A percentile compares a stretch with the other conserved stretches of the same genome.
These are phyloP conservation scores for Trichaptum fuscoviolaceum DNA, from an alignment of 768 basidiomycete genomes.

Conservation along the genomic window DNA sequence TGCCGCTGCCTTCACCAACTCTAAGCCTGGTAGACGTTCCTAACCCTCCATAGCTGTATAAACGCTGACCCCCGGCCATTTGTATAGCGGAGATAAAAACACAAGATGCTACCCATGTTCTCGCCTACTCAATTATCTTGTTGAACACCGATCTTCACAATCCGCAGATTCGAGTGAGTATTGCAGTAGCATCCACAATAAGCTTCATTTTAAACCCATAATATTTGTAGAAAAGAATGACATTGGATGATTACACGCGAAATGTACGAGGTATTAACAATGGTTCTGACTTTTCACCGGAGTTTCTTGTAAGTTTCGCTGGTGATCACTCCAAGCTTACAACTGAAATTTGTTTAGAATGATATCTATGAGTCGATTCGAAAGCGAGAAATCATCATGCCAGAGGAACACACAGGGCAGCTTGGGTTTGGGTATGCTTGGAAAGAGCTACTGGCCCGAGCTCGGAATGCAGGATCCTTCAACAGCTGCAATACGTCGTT, in stretches of 20 bases:
- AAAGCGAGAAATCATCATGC: conserved; percentile 93
- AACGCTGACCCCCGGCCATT: neutral
- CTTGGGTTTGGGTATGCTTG: conserved; percentile 98
- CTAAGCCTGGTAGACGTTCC: conserved; percentile 56
- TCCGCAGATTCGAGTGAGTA: conserved; percentile 79
- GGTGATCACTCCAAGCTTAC: conserved; percentile 3
- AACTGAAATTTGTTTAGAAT: conserved; percentile 45
- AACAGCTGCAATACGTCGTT: conserved; percentile 72
- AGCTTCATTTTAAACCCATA: conserved; percentile 4
- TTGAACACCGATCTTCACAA: conserved; percentile 97
- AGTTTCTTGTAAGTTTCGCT: conserved; percentile 66
- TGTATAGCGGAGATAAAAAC: conserved; percentile 75
- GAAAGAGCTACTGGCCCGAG: conserved; percentile 87
- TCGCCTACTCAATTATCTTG: conserved; percentile 96
- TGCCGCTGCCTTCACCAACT: conserved; percentile 84
- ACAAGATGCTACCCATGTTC: conserved; percentile 89
- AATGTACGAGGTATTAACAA: conserved; percentile 94
- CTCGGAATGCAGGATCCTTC: conserved; percentile 74
- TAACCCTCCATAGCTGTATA: neutral
- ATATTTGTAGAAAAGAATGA: conserved; percentile 85
- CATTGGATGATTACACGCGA: conserved; percentile 87
- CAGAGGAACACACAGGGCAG: conserved; percentile 94
- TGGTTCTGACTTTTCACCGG: conserved; percentile 72
- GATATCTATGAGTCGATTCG: conserved; percentile 92
- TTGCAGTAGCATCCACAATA: neutral